Evolutionary conservation across 768 basidiomycete species (phyloP), one percentile per base, ranked within the genome.

Genomic region (Boletus reticuloceps): DNA sequence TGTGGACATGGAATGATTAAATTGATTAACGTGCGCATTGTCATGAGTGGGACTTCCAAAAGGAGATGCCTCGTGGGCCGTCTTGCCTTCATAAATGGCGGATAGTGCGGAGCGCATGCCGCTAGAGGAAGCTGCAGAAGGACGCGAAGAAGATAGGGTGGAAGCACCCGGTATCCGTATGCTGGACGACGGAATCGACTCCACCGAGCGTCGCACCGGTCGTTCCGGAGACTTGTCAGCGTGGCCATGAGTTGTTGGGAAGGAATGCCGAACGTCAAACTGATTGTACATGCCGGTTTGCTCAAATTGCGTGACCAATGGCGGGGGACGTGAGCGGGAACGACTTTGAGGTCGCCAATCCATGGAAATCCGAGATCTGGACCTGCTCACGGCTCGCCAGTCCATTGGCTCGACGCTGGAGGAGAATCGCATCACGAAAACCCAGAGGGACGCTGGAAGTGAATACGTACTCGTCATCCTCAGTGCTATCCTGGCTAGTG

Each of bases 301-400:
- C 54, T 84, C 81, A 64, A 82, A 79, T 46, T 75, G 72, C 11
- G 71, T 70, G 52, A 72, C 70, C 25, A 79, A 64, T 59, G 84
- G 82, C 31, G 88, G 84, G 19, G 88, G 86, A 37, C 91, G 82
- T 42, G 89, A 90, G 50, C 88, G 83, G 31, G 89, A 91, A 51
- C 88, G 85, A 71, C 83, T 86, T 50, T 84, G 74, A 34, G 89
- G 86, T 53, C 87, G 79, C 93, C 93, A 94, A 69, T 95, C 93
- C 90, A 95, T 93, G 20, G 89, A 86, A 62, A 88, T 86, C 22
- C 94, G 84, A 14, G 94, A 95, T 64, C 93, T 82, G 25, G 94
- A 96, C 59, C 94, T 82, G 72, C 92, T 94, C 69, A 93, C 84
- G 32, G 90, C 86, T 47, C 93, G 81, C 94, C 94, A 97, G 66